These are phyloP conservation scores for Dactylorhiza incarnata DNA, from an alignment of 106 monocot species.

Conservation along the genomic window DNA sequence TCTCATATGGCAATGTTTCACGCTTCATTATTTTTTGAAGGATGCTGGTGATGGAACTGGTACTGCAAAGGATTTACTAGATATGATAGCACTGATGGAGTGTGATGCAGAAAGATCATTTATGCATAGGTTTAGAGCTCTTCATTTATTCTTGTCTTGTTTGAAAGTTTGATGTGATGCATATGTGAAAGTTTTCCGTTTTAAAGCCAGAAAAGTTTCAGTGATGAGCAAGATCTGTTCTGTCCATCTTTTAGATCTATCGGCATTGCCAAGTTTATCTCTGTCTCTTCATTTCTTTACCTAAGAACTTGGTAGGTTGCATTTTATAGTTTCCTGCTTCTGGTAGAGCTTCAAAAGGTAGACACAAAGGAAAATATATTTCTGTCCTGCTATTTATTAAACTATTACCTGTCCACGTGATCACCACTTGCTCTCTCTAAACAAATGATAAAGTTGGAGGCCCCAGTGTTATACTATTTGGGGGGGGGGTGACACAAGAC, in stretches of 20 bases:
- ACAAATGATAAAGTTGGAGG: no score
- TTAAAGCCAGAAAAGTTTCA: not conserved
- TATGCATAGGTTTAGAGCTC: slow-evolving; percentile 74
- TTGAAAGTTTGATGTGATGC: not conserved
- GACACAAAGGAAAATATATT: not conserved
- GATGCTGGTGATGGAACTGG: slow-evolving; percentile 68
- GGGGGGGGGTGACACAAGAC: no score
- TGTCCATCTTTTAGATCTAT: not conserved
- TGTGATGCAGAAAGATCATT: slow-evolving; percentile 79
- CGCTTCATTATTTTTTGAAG: slow-evolving; percentile 32
- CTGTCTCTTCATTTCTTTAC: not conserved
- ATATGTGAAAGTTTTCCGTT: not conserved
- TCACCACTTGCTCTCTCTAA: no score
- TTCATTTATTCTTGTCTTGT: not conserved
- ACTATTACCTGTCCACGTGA: no score
- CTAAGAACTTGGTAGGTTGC: not conserved
- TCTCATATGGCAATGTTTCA: not conserved
- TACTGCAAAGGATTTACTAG: slow-evolving; percentile 70
- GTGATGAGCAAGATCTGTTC: not conserved
- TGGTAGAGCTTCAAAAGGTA: not conserved
- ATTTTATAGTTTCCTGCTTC: not conserved
- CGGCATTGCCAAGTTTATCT: not conserved
- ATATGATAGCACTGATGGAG: slow-evolving; percentile 72
- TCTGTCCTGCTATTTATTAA: not conserved
- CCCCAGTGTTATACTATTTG: no score